Conservation (phyloP, 129 eudicot genomes). For the Chrysanthemum seticuspe region DNA sequence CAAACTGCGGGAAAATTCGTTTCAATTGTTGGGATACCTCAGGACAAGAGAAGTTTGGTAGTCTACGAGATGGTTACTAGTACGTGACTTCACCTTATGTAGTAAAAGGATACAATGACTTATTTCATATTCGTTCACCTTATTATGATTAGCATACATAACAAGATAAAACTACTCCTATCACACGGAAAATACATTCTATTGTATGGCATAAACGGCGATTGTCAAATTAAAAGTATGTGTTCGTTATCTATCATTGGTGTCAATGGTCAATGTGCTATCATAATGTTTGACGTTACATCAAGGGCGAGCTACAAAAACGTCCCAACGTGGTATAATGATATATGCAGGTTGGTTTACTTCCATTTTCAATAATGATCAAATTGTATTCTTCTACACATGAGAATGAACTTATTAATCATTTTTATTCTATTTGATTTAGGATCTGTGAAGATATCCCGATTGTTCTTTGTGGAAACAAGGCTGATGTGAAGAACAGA, state of each 20-base stretch:
- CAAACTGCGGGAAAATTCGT: slow-evolving; percentile 53
- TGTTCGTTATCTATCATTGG: slow-evolving; percentile 10
- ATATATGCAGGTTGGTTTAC: slow-evolving; percentile 39
- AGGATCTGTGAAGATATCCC: slow-evolving; percentile 60
- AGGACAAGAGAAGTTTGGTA: slow-evolving; percentile 66
- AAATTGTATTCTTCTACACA: too few species aligned
- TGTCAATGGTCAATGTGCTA: slow-evolving; percentile 64
- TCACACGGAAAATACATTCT: too few species aligned
- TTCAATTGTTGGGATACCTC: slow-evolving; percentile 67
- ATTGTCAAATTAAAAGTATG: too few species aligned
- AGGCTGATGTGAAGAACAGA: slow-evolving; percentile 57
- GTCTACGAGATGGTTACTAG: slow-evolving; percentile 56
- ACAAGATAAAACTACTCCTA: too few species aligned
- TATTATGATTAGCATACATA: too few species aligned
- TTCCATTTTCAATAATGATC: too few species aligned
- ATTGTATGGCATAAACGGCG: too few species aligned
- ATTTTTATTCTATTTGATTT: not conserved
- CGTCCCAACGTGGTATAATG: slow-evolving; percentile 66
- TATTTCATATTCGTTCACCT: too few species aligned
- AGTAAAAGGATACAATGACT: too few species aligned
- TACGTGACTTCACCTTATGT: slow-evolving; percentile 18
- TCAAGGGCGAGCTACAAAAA: slow-evolving; percentile 60
- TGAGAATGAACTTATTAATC: too few species aligned
- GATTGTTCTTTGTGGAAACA: slow-evolving; percentile 57
- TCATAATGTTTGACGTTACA: slow-evolving; percentile 58